Evolutionary conservation across 129 eudicot species (phyloP), one percentile per base, ranked within the genome.

Genomic region (Glebionis coronaria): DNA sequence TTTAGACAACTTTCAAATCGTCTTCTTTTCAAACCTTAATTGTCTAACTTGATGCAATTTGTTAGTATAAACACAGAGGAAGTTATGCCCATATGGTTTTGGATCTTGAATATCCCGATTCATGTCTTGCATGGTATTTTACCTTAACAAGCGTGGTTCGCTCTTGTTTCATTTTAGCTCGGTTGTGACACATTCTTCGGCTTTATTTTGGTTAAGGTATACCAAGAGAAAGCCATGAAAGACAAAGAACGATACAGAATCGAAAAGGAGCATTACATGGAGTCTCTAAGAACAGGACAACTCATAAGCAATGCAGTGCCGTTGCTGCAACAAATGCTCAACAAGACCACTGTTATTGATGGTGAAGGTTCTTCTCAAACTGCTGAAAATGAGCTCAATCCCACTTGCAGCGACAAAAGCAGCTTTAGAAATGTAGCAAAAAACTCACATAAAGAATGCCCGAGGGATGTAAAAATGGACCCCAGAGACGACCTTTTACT

Each of bases 181-280:
- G 2, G 16, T 50, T 47, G 59, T 49, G 59, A 69, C 56, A 45
- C 55, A 57, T 44, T 56, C 25, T 29, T 38, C 3, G 44, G n/a
- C 5, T 50, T 14, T 25, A 68, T 35, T 63, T 69, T 44, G 52
- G n/a, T 55, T 64, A 72, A 90, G 97, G 83, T 87, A 5, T 87
- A 87, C 82, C 91, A 84, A 35, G 95, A 90, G 53, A 86, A 82
- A 44, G 95, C 95, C 25, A 44, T 71, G 46, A 71, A 63, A 77
- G 97, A 90, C 70, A 87, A 90, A 68, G 97, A 90, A 65, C 70
- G 97, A 51, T 90, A 90, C 76, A 76, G 40, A 78, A 52, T 44
- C 13, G 95, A 87, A 72, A 90, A 84, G 91, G 88, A 72, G 63
- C 83, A 59, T 20, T 87, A 84, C 38, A 68, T 73, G 56, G 87